These are phyloP conservation scores for Boletus rufocinnamomeus DNA, from an alignment of 768 basidiomycete species.

Conservation along the genomic window DNA sequence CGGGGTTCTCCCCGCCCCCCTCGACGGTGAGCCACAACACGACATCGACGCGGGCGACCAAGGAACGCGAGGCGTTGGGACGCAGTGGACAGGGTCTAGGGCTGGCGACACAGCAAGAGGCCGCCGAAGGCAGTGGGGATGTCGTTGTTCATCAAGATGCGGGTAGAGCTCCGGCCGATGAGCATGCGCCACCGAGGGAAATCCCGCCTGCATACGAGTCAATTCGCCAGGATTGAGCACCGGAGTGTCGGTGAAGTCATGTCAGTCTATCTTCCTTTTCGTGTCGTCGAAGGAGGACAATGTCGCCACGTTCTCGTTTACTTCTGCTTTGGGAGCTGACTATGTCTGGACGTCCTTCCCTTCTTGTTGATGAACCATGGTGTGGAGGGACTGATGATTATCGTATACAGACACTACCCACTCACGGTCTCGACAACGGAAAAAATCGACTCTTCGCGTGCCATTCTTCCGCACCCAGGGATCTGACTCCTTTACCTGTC, in stretches of 20 bases:
- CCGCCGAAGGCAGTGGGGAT: constrained; percentile 20
- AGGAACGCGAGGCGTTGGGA: constrained; percentile 26
- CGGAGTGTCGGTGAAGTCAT: neutral
- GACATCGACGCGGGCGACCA: constrained; percentile 12
- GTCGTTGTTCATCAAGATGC: constrained; percentile 33
- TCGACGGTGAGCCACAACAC: constrained; percentile 21
- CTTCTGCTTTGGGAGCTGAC: neutral
- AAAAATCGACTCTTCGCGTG: neutral
- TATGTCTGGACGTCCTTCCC: neutral
- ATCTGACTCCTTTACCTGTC: neutral
- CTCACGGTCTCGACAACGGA: neutral
- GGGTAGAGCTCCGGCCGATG: constrained; percentile 25
- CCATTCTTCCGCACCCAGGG: neutral
- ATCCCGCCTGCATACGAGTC: constrained; percentile 34
- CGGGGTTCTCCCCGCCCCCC: constrained; percentile 24
- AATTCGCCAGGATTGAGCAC: constrained; percentile 22
- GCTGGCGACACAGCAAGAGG: constrained; percentile 24
- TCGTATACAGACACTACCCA: constrained; percentile 3
- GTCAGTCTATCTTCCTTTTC: neutral
- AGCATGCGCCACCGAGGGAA: constrained; percentile 23
- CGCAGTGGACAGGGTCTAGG: constrained; percentile 12
- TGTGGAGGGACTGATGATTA: constrained; percentile 1
- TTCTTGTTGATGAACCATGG: neutral
- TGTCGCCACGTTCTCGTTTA: neutral
- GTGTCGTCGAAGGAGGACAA: neutral